These are phyloP conservation scores for Avena insularis DNA, from an alignment of 176 grass and related monocot genomes.

Conservation along the genomic window DNA sequence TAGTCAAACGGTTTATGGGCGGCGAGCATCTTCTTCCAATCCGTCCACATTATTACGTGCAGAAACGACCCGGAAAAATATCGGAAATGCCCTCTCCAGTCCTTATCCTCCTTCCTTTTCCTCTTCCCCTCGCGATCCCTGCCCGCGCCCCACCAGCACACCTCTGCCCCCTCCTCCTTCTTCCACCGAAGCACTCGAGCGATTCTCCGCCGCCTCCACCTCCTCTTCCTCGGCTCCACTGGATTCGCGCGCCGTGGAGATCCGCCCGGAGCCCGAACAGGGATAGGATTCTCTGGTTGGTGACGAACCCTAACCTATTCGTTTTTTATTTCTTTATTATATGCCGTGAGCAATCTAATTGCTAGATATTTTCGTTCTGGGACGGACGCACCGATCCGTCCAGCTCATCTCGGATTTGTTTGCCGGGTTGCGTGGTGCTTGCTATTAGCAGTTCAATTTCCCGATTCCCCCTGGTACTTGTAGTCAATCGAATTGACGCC, in stretches of 20 bases:
- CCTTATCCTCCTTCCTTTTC: slow-evolving; percentile 3
- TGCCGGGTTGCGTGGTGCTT: background rate
- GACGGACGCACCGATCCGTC: background rate
- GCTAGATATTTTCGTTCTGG: background rate
- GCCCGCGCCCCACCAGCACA: background rate
- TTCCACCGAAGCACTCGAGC: background rate
- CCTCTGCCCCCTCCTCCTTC: background rate
- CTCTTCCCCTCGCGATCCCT: background rate
- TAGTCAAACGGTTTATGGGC: background rate
- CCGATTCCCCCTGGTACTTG: background rate
- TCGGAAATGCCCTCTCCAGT: background rate
- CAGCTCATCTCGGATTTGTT: background rate
- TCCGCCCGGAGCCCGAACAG: background rate
- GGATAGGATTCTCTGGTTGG: background rate
- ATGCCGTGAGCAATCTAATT: background rate
- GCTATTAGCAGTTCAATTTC: background rate
- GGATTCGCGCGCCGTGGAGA: background rate
- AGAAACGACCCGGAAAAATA: slow-evolving; percentile 6
- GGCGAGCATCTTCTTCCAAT: background rate
- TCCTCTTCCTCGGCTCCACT: background rate
- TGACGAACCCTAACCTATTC: slow-evolving; percentile 18
- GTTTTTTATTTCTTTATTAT: background rate
- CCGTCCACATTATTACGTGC: slow-evolving; percentile 6
- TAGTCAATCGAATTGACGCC: background rate
- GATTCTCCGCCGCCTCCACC: background rate